Evolutionary conservation across 345 rosid species (phyloP).

Genomic region (Populus pruinosa): DNA sequence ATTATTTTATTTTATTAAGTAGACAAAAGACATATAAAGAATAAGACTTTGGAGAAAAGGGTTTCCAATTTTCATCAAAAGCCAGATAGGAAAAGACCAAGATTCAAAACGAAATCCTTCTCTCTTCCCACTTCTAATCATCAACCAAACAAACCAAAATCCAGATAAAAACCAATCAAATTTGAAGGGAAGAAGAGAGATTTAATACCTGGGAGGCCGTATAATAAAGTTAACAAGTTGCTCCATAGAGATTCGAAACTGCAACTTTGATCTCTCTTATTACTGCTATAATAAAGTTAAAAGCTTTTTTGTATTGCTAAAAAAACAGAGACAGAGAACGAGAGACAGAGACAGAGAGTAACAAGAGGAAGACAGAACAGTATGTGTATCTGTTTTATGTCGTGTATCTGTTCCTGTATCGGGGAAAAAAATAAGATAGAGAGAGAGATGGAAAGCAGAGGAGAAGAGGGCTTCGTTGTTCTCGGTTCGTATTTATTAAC

Average conservation of each 20-base stretch:
- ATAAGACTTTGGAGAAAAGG: neutral
- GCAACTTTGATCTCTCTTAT: conserved; percentile 2
- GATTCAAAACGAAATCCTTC: conserved; percentile 1
- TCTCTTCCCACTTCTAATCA: neutral
- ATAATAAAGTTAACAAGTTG: conserved; percentile 92
- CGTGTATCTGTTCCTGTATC: neutral
- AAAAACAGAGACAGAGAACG: neutral
- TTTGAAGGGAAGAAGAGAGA: neutral
- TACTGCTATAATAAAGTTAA: neutral
- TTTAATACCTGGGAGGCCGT: conserved; percentile 84
- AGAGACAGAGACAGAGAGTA: neutral
- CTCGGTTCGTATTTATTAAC: neutral
- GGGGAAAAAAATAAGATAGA: too few species aligned
- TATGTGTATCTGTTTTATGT: too few species aligned
- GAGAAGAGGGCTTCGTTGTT: conserved; percentile 1
- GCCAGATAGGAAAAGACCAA: neutral
- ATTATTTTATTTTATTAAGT: neutral
- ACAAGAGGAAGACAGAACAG: neutral
- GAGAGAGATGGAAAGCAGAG: neutral
- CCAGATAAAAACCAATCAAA: neutral
- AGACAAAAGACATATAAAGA: neutral
- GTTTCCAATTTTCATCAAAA: neutral
- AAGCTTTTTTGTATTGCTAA: neutral
- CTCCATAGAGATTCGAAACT: conserved; percentile 53
- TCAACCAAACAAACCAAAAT: conserved; percentile 6